Evolutionary conservation across 192 early-diverging fungal species (phyloP).

Genomic region (Coemansia sp.): DNA sequence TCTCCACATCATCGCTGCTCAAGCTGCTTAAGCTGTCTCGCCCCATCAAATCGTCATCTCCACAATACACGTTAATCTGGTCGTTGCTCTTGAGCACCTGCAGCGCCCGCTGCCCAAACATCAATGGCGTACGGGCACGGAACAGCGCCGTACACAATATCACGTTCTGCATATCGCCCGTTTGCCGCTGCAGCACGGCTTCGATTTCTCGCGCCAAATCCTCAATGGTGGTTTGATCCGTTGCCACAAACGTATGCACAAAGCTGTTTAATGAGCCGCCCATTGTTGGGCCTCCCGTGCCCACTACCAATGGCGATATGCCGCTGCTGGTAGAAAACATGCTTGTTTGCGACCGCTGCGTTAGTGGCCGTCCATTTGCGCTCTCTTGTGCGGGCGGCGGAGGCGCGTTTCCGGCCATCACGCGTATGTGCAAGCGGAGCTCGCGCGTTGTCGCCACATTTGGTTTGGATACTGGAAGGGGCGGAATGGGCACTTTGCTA

Average conservation of each 20-base stretch:
- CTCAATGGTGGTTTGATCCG: constrained; percentile 16
- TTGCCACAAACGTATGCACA: background rate
- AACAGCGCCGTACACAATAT: constrained; percentile 53
- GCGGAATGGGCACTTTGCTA: constrained; percentile 12
- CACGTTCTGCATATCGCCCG: background rate
- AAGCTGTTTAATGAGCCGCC: background rate
- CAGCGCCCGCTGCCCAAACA: constrained; percentile 54
- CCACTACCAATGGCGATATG: constrained; percentile 29
- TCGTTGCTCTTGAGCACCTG: constrained; percentile 57
- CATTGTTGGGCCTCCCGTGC: background rate
- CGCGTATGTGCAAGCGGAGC: constrained; percentile 13
- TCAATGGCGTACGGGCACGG: constrained; percentile 33
- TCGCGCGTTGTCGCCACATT: background rate
- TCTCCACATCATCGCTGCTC: constrained; percentile 12
- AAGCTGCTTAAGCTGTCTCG: constrained; percentile 31
- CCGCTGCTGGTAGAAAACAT: constrained; percentile 10
- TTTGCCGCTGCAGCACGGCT: background rate
- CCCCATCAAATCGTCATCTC: constrained; percentile 1
- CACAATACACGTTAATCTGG: constrained; percentile 46
- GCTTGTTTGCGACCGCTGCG: constrained; percentile 19
- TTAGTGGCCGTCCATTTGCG: constrained; percentile 3
- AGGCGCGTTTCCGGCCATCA: constrained; percentile 4
- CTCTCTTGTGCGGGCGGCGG: background rate
- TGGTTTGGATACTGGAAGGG: background rate
- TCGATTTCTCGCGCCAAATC: constrained; percentile 33